A percentile compares a stretch with the other conserved stretches of the same genome.
phyloP scores from a whole-genome alignment of 2,329 filamentous ascomycete genomes.

The Pestalotiopsis sp. region DNA sequence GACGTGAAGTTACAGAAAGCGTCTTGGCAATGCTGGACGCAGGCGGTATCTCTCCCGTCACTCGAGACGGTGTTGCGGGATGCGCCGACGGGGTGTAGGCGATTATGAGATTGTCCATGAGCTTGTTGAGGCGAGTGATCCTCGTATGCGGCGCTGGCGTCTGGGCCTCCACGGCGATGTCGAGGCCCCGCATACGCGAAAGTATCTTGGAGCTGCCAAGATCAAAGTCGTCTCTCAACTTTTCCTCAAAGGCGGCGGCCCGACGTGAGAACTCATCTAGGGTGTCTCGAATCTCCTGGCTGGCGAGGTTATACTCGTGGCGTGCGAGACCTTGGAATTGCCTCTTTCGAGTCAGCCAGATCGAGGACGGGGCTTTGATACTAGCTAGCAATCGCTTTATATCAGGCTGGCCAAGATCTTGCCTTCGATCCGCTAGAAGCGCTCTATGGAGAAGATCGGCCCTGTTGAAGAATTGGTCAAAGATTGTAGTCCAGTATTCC shows the following conservation, averaged over 20 bases:
- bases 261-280: conserved; percentile 21
- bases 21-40: neutral
- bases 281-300: conserved; percentile 21
- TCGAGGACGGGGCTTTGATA: neutral
- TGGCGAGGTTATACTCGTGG: conserved; percentile 21
- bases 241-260: neutral
- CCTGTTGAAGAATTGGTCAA: neutral
- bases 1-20: neutral
- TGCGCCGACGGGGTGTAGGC: neutral
- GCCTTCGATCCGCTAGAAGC: neutral
- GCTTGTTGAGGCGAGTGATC: neutral
- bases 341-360: conserved; percentile 4
- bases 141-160: neutral
- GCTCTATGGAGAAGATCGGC: neutral
- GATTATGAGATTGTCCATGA: neutral
- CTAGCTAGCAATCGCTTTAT: neutral
- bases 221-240: neutral
- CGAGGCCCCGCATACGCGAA: neutral
- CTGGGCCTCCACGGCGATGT: neutral
- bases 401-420: neutral
- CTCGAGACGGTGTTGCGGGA: neutral
- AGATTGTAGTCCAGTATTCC: neutral
- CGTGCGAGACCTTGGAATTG: conserved; percentile 20
- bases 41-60: neutral
- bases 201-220: neutral